Percentiles rank a stretch among this genome's conserved stretches.
Evolutionary conservation across 352 stramenopile genomes (phyloP).

Genomic region (Pythium angustatum): DNA sequence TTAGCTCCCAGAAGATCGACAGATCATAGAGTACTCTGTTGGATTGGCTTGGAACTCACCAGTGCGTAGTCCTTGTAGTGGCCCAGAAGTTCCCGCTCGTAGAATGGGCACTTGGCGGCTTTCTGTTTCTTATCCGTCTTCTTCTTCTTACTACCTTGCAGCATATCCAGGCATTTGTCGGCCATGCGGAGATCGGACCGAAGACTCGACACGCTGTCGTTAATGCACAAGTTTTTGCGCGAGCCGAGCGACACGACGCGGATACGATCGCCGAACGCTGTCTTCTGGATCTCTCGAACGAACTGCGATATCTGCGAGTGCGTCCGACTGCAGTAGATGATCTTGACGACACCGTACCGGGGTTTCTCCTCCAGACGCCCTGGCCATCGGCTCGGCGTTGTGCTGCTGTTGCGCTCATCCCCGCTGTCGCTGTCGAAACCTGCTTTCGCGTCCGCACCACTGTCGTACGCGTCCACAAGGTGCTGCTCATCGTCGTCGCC

Average conservation of each 20-base stretch:
- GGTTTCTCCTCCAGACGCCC: slow-evolving; percentile 23
- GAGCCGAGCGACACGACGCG: slow-evolving; percentile 81
- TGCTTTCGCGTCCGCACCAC: slow-evolving; percentile 31
- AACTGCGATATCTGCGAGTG: slow-evolving; percentile 91
- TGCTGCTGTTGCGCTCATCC: slow-evolving; percentile 33
- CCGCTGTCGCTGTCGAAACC: slow-evolving; percentile 37
- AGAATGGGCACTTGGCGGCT: slow-evolving; percentile 73
- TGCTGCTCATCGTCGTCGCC: slow-evolving; percentile 48
- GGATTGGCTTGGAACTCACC: slow-evolving; percentile 42
- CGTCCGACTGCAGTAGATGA: slow-evolving; percentile 91
- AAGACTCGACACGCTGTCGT: slow-evolving; percentile 66
- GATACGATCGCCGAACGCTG: slow-evolving; percentile 62
- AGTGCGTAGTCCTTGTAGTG: slow-evolving; percentile 82
- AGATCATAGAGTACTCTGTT: no score
- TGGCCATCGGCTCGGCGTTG: neutral
- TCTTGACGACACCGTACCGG: slow-evolving; percentile 64
- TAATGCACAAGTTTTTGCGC: slow-evolving; percentile 84
- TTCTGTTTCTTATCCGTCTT: slow-evolving; percentile 52
- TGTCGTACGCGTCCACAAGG: slow-evolving; percentile 80
- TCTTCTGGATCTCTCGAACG: slow-evolving; percentile 86
- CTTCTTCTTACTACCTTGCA: slow-evolving; percentile 65
- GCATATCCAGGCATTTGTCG: slow-evolving; percentile 86
- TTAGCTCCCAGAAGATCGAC: neutral
- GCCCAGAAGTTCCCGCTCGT: slow-evolving; percentile 69
- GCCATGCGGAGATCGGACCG: slow-evolving; percentile 78